Conservation (phyloP, 2,329 filamentous ascomycete species). For the Trichoderma harzianum region DNA sequence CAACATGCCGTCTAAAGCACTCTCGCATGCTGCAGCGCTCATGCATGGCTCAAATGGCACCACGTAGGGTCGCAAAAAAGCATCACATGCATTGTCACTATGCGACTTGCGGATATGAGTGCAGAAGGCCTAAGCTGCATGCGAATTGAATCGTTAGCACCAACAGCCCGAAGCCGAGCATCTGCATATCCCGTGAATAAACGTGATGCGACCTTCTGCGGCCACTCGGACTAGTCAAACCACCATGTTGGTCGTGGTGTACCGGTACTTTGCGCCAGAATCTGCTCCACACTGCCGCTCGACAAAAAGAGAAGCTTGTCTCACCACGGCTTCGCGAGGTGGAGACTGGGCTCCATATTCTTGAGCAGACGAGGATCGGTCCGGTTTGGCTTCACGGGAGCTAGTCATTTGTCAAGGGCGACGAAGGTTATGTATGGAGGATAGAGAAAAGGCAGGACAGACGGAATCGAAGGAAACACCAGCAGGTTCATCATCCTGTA, state of each 20-base stretch:
- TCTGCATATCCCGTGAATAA: constrained; percentile 16
- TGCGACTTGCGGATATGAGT: neutral
- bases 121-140: neutral
- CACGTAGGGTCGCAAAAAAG: constrained; percentile 12
- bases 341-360: neutral
- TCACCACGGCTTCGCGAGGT: neutral
- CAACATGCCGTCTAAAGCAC: neutral
- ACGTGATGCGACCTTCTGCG: constrained; percentile 17
- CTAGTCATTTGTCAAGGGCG: neutral
- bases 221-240: neutral
- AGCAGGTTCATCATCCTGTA: neutral
- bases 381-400: constrained; percentile 12
- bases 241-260: constrained; percentile 16
- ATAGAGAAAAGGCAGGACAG: neutral
- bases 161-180: neutral
- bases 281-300: constrained; percentile 6
- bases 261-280: constrained; percentile 9
- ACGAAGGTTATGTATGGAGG: neutral
- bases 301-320: neutral
- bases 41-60: constrained; percentile 15
- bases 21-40: neutral
- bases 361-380: constrained; percentile 7
- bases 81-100: constrained; percentile 19
- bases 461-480: neutral
- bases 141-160: constrained; percentile 1